Conservation (phyloP, 192 early-diverging fungal genomes). For the Spinellus fusiger region DNA sequence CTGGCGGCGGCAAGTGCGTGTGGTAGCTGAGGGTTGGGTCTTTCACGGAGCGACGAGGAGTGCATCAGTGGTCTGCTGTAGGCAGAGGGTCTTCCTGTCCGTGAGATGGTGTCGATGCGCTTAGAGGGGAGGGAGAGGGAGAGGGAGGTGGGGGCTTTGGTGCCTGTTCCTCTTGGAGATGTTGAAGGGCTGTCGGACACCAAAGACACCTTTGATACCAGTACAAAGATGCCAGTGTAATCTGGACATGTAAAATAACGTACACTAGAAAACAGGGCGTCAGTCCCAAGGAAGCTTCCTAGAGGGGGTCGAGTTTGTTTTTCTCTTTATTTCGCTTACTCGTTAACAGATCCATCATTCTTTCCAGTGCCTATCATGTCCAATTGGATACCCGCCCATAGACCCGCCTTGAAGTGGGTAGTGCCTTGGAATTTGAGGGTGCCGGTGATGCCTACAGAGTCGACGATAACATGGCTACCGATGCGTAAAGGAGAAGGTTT, state of each 20-base stretch:
- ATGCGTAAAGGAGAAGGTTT: constrained; percentile 5
- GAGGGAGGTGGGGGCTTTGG: neutral
- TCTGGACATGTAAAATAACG: constrained; percentile 63
- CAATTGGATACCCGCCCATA: constrained; percentile 72
- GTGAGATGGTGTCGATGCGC: too few relatives aligned
- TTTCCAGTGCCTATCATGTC: constrained; percentile 64
- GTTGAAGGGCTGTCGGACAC: constrained; percentile 1
- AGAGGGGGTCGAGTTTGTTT: neutral
- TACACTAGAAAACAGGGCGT: constrained; percentile 25
- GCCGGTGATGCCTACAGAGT: constrained; percentile 52
- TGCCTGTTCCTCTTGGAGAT: neutral
- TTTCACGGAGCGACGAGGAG: too few relatives aligned
- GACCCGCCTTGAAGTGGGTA: constrained; percentile 61
- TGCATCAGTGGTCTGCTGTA: too few relatives aligned
- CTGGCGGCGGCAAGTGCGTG: too few relatives aligned
- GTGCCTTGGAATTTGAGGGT: constrained; percentile 62
- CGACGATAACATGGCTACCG: constrained; percentile 57
- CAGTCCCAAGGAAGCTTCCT: neutral
- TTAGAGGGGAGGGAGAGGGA: neutral
- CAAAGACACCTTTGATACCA: constrained; percentile 42
- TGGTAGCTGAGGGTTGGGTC: too few relatives aligned
- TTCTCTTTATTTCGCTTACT: constrained; percentile 30
- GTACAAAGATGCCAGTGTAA: constrained; percentile 67
- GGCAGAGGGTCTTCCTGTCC: too few relatives aligned
- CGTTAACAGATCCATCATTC: constrained; percentile 65